phyloP scores from a whole-genome alignment of 1,284 basidiomycete genomes.

The Cutaneotrichosporon arboriforme region DNA sequence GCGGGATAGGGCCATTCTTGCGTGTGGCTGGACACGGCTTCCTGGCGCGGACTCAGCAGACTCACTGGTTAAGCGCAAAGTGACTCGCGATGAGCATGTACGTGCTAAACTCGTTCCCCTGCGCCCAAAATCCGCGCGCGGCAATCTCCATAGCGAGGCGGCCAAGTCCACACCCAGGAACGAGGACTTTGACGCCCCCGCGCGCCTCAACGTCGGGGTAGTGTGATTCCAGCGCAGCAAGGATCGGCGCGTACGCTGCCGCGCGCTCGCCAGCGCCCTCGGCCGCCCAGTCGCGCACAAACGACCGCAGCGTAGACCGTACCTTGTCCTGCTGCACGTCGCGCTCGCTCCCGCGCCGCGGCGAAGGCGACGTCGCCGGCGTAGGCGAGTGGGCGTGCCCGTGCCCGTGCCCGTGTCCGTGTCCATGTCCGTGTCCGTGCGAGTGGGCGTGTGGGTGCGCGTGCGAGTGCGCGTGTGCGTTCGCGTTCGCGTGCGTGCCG shows the following conservation, averaged over 20 bases:
- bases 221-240: conserved; percentile 63
- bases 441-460: not conserved
- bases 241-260: conserved; percentile 70
- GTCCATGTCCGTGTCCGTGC: conserved; percentile 23
- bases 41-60: too few relatives aligned
- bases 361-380: not conserved
- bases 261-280: conserved; percentile 73
- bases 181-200: conserved; percentile 57
- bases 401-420: conserved; percentile 15
- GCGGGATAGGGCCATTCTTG: too few relatives aligned
- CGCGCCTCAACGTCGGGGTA: conserved; percentile 52
- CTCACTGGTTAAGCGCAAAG: conserved; percentile 71
- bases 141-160: conserved; percentile 81
- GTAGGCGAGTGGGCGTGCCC: conserved; percentile 17
- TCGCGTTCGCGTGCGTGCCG: not conserved
- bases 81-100: conserved; percentile 84
- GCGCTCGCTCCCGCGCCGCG: conserved; percentile 20
- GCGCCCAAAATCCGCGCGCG: conserved; percentile 70
- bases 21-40: too few relatives aligned
- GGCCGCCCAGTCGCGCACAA: conserved; percentile 83
- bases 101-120: conserved; percentile 90
- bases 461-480: conserved; percentile 11
- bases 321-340: conserved; percentile 59
- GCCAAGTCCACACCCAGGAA: conserved; percentile 81
- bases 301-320: conserved; percentile 79